Evolutionary conservation across 441 rosid species (phyloP).

Genomic region (Bocquillonia castaneifolia): DNA sequence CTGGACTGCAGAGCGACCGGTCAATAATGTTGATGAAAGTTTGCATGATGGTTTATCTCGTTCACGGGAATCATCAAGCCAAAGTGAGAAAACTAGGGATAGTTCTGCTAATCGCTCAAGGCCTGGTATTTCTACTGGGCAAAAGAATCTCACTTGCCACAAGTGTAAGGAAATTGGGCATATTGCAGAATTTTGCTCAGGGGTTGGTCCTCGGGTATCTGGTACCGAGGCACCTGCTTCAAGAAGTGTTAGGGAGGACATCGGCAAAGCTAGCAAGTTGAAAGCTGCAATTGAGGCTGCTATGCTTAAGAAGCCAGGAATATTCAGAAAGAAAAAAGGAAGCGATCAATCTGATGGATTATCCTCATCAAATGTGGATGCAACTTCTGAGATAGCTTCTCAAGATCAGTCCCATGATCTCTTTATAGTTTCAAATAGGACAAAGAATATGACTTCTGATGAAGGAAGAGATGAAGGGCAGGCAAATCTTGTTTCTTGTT

Average conservation of each 20-base stretch:
- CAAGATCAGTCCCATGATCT: conserved; percentile 55
- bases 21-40: conserved; percentile 40
- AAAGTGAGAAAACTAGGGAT: conserved; percentile 53
- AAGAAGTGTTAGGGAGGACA: conserved; percentile 48
- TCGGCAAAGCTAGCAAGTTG: conserved; percentile 49
- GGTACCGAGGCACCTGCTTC: conserved; percentile 43
- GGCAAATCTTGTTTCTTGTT: conserved; percentile 27
- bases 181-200: conserved; percentile 46
- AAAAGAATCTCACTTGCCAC: conserved; percentile 41
- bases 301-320: conserved; percentile 67
- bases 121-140: conserved; percentile 35
- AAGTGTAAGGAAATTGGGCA: conserved; percentile 60
- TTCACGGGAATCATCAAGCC: conserved; percentile 50
- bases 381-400: conserved; percentile 38
- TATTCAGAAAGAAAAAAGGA: conserved; percentile 55
- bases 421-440: conserved; percentile 36
- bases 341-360: conserved; percentile 48
- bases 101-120: conserved; percentile 39
- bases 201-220: conserved; percentile 38
- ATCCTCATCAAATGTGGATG: conserved; percentile 36
- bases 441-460: conserved; percentile 34
- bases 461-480: conserved; percentile 50
- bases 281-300: conserved; percentile 84
- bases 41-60: conserved; percentile 48
- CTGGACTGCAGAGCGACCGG: conserved; percentile 45